Evolutionary conservation across 768 basidiomycete genomes (phyloP).

Genomic region (Omphalotus guepiniiformis): DNA sequence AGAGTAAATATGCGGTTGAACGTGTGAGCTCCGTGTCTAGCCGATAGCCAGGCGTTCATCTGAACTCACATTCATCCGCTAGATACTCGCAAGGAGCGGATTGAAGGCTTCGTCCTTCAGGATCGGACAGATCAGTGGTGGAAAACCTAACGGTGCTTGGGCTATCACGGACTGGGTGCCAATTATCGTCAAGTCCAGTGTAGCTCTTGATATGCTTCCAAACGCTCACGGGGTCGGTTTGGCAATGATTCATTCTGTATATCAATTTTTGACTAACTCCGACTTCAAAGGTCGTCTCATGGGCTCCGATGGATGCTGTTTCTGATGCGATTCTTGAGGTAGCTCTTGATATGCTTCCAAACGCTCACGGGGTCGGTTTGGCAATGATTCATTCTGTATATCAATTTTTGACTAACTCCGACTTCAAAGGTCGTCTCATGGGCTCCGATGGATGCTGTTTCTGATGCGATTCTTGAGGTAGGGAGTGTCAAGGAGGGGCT

Average conservation of each 20-base stretch:
- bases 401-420: not conserved
- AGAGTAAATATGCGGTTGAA: constrained; percentile 33
- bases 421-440: constrained; percentile 32
- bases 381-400: constrained; percentile 12
- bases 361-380: constrained; percentile 31
- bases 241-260: too few relatives aligned
- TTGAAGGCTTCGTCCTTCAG: constrained; percentile 28
- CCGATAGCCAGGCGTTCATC: not conserved
- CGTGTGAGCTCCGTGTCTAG: constrained; percentile 16
- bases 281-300: constrained; percentile 28
- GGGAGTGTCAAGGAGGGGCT: constrained; percentile 20
- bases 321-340: constrained; percentile 27
- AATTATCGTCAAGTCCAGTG: constrained; percentile 34
- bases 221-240: constrained; percentile 31
- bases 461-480: constrained; percentile 27
- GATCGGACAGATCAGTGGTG: constrained; percentile 44
- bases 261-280: constrained; percentile 12
- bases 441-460: constrained; percentile 33
- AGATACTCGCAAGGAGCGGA: constrained; percentile 27
- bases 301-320: constrained; percentile 33
- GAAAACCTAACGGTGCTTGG: constrained; percentile 37
- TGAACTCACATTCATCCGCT: not conserved
- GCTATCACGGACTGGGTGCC: constrained; percentile 44
- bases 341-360: constrained; percentile 25
- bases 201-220: constrained; percentile 24